These are phyloP conservation scores for Termitomyces sp. DNA, from an alignment of 768 basidiomycete genomes.

Conservation along the genomic window DNA sequence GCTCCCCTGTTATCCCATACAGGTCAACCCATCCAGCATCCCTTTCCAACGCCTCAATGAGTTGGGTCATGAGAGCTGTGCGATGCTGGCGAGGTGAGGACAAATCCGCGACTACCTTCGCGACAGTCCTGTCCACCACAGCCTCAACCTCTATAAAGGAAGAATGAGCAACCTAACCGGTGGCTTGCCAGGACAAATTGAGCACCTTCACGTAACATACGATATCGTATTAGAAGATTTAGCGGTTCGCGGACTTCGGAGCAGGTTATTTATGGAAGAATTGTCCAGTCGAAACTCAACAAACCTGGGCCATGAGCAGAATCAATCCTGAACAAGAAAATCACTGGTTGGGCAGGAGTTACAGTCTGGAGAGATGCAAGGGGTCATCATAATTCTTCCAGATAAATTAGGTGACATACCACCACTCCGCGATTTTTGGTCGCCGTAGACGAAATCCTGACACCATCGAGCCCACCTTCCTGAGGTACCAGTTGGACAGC, in stretches of 20 bases:
- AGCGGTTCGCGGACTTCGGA: slow-evolving; percentile 56
- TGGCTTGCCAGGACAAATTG: not conserved
- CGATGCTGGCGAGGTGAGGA: slow-evolving; percentile 31
- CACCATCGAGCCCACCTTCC: slow-evolving; percentile 35
- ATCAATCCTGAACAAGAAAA: slow-evolving; percentile 78
- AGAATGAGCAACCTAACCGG: not conserved
- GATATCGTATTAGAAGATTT: slow-evolving; percentile 64
- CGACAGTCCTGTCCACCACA: slow-evolving; percentile 48
- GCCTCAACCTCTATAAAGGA: slow-evolving; percentile 57
- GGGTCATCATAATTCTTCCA: not conserved
- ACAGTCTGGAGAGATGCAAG: slow-evolving; percentile 48
- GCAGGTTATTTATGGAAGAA: not conserved
- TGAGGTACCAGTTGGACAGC: slow-evolving; percentile 50
- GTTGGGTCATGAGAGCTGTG: slow-evolving; percentile 36
- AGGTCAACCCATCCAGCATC: slow-evolving; percentile 64
- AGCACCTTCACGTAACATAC: slow-evolving; percentile 78
- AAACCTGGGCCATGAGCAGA: slow-evolving; percentile 57
- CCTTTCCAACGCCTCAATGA: slow-evolving; percentile 55
- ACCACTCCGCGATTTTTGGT: slow-evolving; percentile 40
- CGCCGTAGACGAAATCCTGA: slow-evolving; percentile 47
- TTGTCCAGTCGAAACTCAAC: slow-evolving; percentile 4
- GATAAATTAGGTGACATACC: slow-evolving; percentile 29
- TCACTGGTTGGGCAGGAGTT: slow-evolving; percentile 67
- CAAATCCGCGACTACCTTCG: slow-evolving; percentile 31
- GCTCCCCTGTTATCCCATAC: slow-evolving; percentile 68